Conservation (phyloP, 768 basidiomycete species). For the Erythrobasidium yunnanense region DNA sequence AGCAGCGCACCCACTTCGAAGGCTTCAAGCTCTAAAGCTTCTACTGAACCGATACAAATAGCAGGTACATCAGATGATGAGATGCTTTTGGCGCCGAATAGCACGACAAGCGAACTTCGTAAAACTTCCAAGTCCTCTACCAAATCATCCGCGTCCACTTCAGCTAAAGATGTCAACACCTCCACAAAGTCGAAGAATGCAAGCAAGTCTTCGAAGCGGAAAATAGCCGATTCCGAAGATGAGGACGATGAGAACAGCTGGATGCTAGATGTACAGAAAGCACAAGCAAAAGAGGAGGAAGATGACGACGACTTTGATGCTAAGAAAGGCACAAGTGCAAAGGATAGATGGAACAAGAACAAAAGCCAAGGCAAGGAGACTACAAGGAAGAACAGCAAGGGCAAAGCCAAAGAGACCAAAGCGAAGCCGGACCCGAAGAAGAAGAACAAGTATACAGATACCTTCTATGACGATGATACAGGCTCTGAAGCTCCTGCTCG, state of each 20-base stretch:
- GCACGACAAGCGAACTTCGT: no score
- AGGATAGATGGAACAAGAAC: background rate
- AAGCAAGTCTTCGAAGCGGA: background rate
- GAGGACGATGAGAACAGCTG: background rate
- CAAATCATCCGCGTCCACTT: no score
- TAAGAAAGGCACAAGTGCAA: background rate
- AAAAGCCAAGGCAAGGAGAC: background rate
- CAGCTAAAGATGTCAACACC: no score
- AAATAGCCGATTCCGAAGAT: background rate
- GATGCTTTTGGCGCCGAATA: no score
- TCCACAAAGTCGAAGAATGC: no score
- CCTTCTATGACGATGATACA: no score
- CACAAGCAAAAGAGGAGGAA: background rate
- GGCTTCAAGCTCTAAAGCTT: no score
- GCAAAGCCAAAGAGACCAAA: background rate
- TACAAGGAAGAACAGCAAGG: background rate
- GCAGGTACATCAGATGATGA: no score
- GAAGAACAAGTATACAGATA: background rate
- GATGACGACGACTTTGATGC: conserved; percentile 1
- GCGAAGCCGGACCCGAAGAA: background rate
- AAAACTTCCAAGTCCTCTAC: no score
- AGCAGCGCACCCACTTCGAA: no score
- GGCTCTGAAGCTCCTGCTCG: no score
- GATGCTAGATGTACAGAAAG: background rate
- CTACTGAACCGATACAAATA: no score